Evolutionary conservation across 768 basidiomycete genomes (phyloP).

Genomic region (Boletus pseudopeckii): DNA sequence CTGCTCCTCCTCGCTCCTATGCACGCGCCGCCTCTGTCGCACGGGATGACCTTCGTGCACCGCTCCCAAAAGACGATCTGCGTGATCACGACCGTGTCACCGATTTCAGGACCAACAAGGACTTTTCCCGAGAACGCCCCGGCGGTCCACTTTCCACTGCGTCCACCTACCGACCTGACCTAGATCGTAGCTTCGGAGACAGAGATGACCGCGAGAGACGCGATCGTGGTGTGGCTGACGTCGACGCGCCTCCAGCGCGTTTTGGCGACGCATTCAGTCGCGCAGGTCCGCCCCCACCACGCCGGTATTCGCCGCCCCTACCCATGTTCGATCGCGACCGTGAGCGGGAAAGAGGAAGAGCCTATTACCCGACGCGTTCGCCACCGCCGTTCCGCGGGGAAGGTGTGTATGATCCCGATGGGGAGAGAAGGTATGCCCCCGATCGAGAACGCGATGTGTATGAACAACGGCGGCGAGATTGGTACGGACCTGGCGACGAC

Average conservation of each 20-base stretch:
- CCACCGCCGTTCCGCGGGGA: slow-evolving; percentile 27
- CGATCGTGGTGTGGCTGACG: slow-evolving; percentile 36
- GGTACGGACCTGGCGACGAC: slow-evolving; percentile 37
- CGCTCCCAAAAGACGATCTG: slow-evolving; percentile 27
- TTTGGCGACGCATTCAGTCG: slow-evolving; percentile 34
- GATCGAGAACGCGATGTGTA: slow-evolving; percentile 33
- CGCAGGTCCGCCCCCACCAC: slow-evolving; percentile 7
- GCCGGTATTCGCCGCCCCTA: slow-evolving; percentile 27
- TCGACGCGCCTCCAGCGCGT: slow-evolving; percentile 33
- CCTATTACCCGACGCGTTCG: slow-evolving; percentile 32
- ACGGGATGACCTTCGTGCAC: slow-evolving; percentile 35
- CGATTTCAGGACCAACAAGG: slow-evolving; percentile 29
- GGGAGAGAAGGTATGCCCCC: slow-evolving; percentile 32
- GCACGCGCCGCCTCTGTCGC: slow-evolving; percentile 24
- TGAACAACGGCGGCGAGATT: slow-evolving; percentile 28
- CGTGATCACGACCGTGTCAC: slow-evolving; percentile 26
- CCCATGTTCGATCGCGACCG: slow-evolving; percentile 35
- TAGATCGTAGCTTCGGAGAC: slow-evolving; percentile 34
- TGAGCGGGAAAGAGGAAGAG: slow-evolving; percentile 26
- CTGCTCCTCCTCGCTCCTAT: slow-evolving; percentile 25
- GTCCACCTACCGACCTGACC: slow-evolving; percentile 39
- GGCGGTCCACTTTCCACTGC: slow-evolving; percentile 4
- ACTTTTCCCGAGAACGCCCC: slow-evolving; percentile 36
- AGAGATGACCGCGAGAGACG: slow-evolving; percentile 34
- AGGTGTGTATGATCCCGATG: slow-evolving; percentile 32